These are phyloP conservation scores for Tetracladium setigerum DNA, from an alignment of 495 filamentous ascomycete species.

Conservation along the genomic window DNA sequence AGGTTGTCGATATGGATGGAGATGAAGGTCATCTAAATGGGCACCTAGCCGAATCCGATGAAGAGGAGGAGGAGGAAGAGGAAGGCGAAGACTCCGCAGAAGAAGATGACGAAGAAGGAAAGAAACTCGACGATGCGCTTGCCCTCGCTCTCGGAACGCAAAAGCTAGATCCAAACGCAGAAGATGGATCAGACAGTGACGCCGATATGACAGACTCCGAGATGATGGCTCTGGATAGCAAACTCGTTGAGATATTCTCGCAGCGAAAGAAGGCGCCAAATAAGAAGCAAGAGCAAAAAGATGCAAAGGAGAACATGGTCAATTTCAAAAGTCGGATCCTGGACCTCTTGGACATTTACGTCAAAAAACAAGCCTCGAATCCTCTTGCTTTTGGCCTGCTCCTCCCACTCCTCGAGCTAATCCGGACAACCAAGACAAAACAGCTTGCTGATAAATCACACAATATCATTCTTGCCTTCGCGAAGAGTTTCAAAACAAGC, in stretches of 20 bases:
- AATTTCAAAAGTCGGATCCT: conserved; percentile 93
- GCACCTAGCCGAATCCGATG: conserved; percentile 11
- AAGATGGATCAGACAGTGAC: conserved; percentile 50
- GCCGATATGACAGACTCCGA: conserved; percentile 90
- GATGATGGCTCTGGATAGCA: conserved; percentile 83
- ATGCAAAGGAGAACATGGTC: conserved; percentile 80
- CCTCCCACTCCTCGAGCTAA: conserved; percentile 39
- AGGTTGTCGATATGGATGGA: conserved; percentile 33
- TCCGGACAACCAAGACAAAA: conserved; percentile 58
- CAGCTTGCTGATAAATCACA: conserved; percentile 66
- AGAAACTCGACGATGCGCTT: conserved; percentile 66
- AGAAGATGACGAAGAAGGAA: conserved; percentile 37
- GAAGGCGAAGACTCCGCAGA: conserved; percentile 32
- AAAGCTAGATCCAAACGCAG: conserved; percentile 44
- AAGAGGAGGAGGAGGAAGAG: conserved; percentile 28
- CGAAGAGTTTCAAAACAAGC: conserved; percentile 53
- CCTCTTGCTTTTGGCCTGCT: conserved; percentile 46
- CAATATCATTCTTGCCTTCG: conserved; percentile 58
- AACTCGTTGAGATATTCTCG: conserved; percentile 75
- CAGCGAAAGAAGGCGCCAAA: conserved; percentile 43
- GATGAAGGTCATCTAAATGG: conserved; percentile 13
- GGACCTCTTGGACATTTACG: conserved; percentile 78
- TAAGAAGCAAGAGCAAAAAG: conserved; percentile 75
- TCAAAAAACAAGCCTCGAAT: conserved; percentile 68
- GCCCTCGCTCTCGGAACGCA: conserved; percentile 63